phyloP scores from a whole-genome alignment of 805 yeast genomes.

The Metschnikowia picachoensis region DNA sequence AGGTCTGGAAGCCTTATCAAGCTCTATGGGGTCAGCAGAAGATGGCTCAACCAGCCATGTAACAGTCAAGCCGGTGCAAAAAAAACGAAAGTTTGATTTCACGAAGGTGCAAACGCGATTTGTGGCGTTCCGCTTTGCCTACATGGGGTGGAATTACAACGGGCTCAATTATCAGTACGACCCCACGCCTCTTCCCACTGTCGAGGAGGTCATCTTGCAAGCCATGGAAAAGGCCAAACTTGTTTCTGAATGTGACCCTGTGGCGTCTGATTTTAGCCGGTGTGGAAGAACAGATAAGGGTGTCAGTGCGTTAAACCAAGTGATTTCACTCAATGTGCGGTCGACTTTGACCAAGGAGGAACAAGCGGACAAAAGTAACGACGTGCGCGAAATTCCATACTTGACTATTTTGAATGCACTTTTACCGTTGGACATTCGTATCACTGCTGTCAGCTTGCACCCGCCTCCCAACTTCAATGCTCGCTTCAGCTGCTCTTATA shows the following conservation, averaged over 20 bases:
- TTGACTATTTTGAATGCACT: slow-evolving; percentile 68
- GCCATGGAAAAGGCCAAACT: slow-evolving; percentile 68
- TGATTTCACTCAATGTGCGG: slow-evolving; percentile 73
- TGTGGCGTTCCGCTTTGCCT: slow-evolving; percentile 80
- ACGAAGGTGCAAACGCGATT: slow-evolving; percentile 58
- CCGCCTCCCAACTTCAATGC: slow-evolving; percentile 88
- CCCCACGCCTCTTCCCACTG: slow-evolving; percentile 77
- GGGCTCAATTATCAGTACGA: slow-evolving; percentile 84
- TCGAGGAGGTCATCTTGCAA: slow-evolving; percentile 70
- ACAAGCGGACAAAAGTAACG: slow-evolving; percentile 53
- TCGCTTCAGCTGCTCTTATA: slow-evolving; percentile 78
- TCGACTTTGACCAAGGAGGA: slow-evolving; percentile 63
- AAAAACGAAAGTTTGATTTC: slow-evolving; percentile 53
- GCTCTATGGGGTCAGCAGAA: not conserved
- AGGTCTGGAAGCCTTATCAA: not conserved
- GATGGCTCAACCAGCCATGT: not conserved
- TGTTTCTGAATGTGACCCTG: slow-evolving; percentile 56
- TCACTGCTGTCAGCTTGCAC: slow-evolving; percentile 77
- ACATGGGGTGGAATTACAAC: slow-evolving; percentile 91
- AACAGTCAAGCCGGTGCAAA: not conserved
- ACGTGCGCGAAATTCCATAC: slow-evolving; percentile 71
- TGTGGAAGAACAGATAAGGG: slow-evolving; percentile 96
- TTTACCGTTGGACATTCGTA: slow-evolving; percentile 75
- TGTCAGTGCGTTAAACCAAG: slow-evolving; percentile 97
- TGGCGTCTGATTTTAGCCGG: slow-evolving; percentile 70